Evolutionary conservation across 768 basidiomycete genomes (phyloP).

Genomic region (Butyriboletus loyo): DNA sequence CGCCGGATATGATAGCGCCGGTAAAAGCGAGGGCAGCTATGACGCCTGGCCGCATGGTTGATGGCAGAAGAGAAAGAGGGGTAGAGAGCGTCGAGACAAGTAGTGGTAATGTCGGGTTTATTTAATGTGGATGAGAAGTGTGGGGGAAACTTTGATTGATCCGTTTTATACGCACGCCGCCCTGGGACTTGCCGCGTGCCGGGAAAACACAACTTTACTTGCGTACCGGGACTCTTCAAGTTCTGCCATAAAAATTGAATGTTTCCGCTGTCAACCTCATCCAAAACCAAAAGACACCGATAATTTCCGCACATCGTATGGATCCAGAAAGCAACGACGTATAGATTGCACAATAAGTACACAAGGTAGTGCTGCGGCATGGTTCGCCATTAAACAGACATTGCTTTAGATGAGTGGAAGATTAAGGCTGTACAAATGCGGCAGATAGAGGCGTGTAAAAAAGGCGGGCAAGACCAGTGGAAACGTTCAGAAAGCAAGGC

Average conservation of each 20-base stretch:
- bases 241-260: too few relatives aligned
- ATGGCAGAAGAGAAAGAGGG: slow-evolving; percentile 9
- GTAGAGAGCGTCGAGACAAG: slow-evolving; percentile 2
- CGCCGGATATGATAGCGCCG: slow-evolving; percentile 43
- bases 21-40: slow-evolving; percentile 34
- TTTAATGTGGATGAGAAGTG: neutral
- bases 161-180: neutral
- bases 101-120: neutral
- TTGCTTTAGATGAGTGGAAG: slow-evolving; percentile 39
- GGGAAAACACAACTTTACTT: too few relatives aligned
- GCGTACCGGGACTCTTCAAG: too few relatives aligned
- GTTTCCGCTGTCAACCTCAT: too few relatives aligned
- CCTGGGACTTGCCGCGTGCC: neutral
- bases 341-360: slow-evolving; percentile 41
- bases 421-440: slow-evolving; percentile 43
- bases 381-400: slow-evolving; percentile 39
- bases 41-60: slow-evolving; percentile 27
- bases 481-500: slow-evolving; percentile 37
- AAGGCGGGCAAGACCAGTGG: slow-evolving; percentile 22
- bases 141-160: slow-evolving; percentile 1
- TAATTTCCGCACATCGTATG: too few relatives aligned
- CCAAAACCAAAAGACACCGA: too few relatives aligned
- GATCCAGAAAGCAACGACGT: slow-evolving; percentile 28
- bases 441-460: slow-evolving; percentile 37
- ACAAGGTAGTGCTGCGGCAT: slow-evolving; percentile 36